Percentiles rank a stretch among this genome's conserved stretches.
Conservation (phyloP, 768 basidiomycete species). For the Paxillus involutus region DNA sequence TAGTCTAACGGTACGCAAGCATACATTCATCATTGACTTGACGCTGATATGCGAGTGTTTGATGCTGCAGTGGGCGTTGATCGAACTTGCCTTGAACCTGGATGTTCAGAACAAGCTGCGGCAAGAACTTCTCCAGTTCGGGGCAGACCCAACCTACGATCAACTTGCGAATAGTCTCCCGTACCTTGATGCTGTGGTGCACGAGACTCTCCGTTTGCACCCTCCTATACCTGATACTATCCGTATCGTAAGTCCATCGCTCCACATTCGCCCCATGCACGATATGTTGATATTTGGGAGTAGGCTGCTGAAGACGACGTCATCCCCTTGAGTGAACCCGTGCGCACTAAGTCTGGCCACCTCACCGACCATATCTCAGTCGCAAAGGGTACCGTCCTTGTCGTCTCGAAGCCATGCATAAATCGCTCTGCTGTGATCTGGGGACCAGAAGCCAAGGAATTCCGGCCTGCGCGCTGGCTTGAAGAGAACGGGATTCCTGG, state of each 20-base stretch:
- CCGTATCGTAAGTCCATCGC: conserved; percentile 41
- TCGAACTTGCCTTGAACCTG: conserved; percentile 49
- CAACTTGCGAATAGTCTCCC: conserved; percentile 51
- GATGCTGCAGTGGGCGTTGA: conserved; percentile 44
- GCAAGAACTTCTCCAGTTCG: conserved; percentile 46
- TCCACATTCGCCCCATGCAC: too few species aligned
- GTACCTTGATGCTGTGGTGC: conserved; percentile 53
- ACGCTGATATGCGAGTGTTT: too few species aligned
- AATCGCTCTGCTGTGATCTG: conserved; percentile 57
- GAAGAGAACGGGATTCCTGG: conserved; percentile 24
- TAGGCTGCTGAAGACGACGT: conserved; percentile 54
- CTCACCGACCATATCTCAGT: conserved; percentile 41
- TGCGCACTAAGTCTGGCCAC: conserved; percentile 42
- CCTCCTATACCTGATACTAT: conserved; percentile 33
- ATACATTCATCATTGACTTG: too few species aligned
- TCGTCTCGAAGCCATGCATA: conserved; percentile 39
- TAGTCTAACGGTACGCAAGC: too few species aligned
- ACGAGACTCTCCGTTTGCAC: conserved; percentile 46
- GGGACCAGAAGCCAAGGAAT: conserved; percentile 59
- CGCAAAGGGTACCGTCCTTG: conserved; percentile 41
- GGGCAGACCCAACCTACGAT: conserved; percentile 52
- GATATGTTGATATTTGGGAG: too few species aligned
- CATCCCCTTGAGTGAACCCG: conserved; percentile 52
- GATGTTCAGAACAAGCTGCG: conserved; percentile 49
- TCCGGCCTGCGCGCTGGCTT: conserved; percentile 68